Evolutionary conservation across 2,329 filamentous ascomycete genomes (phyloP).

Genomic region (Anthostomella pinea): DNA sequence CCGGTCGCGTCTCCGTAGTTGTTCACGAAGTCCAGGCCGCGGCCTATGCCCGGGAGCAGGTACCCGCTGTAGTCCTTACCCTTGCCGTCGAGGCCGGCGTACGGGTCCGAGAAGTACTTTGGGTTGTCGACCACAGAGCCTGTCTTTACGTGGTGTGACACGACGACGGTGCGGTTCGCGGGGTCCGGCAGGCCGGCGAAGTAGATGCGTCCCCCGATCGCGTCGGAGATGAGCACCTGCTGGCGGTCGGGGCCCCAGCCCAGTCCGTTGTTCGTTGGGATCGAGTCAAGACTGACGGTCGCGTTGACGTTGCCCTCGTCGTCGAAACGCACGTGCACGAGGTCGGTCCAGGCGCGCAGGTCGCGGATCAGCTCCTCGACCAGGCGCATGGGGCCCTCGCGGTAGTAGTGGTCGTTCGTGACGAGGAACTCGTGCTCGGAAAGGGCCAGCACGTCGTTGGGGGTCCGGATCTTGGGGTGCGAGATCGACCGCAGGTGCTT

Average conservation of each 20-base stretch:
- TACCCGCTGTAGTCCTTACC: slow-evolving; percentile 52
- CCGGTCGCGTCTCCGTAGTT: slow-evolving; percentile 33
- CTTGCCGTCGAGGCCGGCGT: slow-evolving; percentile 33
- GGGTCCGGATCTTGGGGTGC: slow-evolving; percentile 52
- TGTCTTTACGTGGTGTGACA: slow-evolving; percentile 42
- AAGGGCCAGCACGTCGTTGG: slow-evolving; percentile 55
- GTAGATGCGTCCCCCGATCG: slow-evolving; percentile 45
- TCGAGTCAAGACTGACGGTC: slow-evolving; percentile 38
- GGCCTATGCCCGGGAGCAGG: slow-evolving; percentile 46
- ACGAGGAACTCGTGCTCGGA: slow-evolving; percentile 51
- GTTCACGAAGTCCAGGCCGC: slow-evolving; percentile 36
- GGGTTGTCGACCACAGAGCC: slow-evolving; percentile 55
- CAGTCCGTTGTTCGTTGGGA: slow-evolving; percentile 57
- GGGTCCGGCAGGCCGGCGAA: slow-evolving; percentile 32
- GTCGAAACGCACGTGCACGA: slow-evolving; percentile 43
- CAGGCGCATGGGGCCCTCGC: slow-evolving; percentile 42
- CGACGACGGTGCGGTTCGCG: slow-evolving; percentile 33
- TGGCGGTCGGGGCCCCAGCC: slow-evolving; percentile 41
- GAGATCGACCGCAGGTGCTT: slow-evolving; percentile 51
- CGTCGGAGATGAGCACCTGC: slow-evolving; percentile 44
- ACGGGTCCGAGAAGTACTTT: slow-evolving; percentile 54
- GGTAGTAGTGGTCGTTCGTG: slow-evolving; percentile 59
- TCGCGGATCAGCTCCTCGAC: slow-evolving; percentile 44
- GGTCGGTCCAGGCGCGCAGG: slow-evolving; percentile 46
- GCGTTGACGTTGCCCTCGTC: slow-evolving; percentile 38